Conservation (phyloP, 2,329 filamentous ascomycete genomes). For the Phyllosticta citriasiana region DNA sequence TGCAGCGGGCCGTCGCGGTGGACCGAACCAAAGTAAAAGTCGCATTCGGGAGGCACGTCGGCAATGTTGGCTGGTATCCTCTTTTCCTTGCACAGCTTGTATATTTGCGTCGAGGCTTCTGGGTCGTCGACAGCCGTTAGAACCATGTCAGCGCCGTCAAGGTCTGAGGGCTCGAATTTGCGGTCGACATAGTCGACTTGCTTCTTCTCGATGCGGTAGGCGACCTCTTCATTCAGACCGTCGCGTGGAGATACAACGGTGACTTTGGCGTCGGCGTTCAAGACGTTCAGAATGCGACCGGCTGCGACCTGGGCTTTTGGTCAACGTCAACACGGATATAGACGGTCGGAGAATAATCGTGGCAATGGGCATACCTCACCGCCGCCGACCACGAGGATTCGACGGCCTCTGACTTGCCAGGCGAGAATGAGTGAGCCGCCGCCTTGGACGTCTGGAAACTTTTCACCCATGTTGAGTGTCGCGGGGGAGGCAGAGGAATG, state of each 20-base stretch:
- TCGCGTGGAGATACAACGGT: constrained; percentile 71
- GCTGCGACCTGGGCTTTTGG: constrained; percentile 66
- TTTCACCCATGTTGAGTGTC: constrained; percentile 33
- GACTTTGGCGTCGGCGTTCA: constrained; percentile 88
- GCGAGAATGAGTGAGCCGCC: constrained; percentile 90
- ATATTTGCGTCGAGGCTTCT: constrained; percentile 78
- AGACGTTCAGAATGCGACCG: constrained; percentile 83
- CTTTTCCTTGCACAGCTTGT: constrained; percentile 81
- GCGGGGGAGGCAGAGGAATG: constrained; percentile 9
- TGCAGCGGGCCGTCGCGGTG: constrained; percentile 92
- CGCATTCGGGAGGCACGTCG: constrained; percentile 91
- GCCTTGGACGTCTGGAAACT: constrained; percentile 73
- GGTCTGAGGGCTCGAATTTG: constrained; percentile 74
- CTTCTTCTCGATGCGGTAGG: constrained; percentile 62
- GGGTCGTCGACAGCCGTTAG: constrained; percentile 90
- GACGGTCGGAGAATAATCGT: not conserved
- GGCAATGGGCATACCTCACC: constrained; percentile 60
- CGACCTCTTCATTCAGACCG: constrained; percentile 82
- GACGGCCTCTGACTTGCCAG: constrained; percentile 87
- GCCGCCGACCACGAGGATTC: constrained; percentile 84
- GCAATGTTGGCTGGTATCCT: constrained; percentile 89
- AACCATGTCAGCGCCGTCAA: constrained; percentile 77
- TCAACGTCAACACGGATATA: constrained; percentile 23
- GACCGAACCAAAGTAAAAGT: constrained; percentile 96
- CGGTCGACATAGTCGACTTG: constrained; percentile 76